phyloP scores from a whole-genome alignment of 2,329 filamentous ascomycete genomes.

The Stagonosporopsis chrysanthemi region DNA sequence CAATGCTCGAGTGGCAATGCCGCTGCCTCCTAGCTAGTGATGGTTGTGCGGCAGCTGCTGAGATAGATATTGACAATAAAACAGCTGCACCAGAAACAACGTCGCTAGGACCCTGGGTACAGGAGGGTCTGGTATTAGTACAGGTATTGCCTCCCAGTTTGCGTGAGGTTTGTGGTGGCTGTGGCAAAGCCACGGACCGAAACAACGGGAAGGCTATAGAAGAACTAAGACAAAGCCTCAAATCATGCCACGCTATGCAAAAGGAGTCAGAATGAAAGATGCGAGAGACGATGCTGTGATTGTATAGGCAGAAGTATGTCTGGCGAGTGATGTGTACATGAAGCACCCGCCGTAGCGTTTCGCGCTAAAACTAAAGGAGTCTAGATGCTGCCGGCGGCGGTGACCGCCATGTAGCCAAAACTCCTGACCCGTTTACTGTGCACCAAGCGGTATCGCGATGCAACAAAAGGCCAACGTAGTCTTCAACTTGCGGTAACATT shows the following conservation, averaged over 20 bases:
- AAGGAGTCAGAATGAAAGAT: constrained; percentile 18
- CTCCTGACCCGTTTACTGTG: constrained; percentile 27
- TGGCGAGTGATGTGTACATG: constrained; percentile 10
- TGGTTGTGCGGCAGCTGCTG: background rate
- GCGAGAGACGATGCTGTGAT: constrained; percentile 8
- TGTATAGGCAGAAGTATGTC: background rate
- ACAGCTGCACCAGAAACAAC: background rate
- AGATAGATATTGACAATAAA: background rate
- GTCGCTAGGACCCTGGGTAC: background rate
- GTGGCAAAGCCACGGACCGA: constrained; percentile 37
- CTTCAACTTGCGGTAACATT: constrained; percentile 29
- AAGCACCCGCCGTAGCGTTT: constrained; percentile 19
- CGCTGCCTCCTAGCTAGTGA: background rate
- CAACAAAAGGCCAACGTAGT: constrained; percentile 16
- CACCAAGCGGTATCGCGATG: constrained; percentile 28
- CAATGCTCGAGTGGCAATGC: background rate
- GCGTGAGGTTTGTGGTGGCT: constrained; percentile 15
- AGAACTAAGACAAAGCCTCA: constrained; percentile 25
- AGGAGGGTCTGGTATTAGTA: background rate
- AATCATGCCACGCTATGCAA: constrained; percentile 45
- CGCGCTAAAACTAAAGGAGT: constrained; percentile 15
- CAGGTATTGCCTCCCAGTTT: background rate
- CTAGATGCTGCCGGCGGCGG: constrained; percentile 13
- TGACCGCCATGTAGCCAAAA: constrained; percentile 35
- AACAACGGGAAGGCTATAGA: constrained; percentile 31